Percentiles rank a stretch among this genome's conserved stretches.
Conservation (phyloP, 2,329 filamentous ascomycete genomes). For the Colletotrichum sp. region DNA sequence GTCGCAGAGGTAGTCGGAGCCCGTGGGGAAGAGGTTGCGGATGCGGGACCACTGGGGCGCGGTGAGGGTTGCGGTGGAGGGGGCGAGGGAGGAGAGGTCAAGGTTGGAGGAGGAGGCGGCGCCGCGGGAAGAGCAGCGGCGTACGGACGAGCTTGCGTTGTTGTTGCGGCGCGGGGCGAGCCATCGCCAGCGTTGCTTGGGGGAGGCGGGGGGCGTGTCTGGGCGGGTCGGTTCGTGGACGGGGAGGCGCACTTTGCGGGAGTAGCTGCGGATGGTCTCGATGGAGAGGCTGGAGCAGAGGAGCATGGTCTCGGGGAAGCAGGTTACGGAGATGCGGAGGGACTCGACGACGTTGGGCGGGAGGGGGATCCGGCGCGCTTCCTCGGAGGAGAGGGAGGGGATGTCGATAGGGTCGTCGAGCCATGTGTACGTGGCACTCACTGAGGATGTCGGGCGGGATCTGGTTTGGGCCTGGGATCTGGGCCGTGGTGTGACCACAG, state of each 20-base stretch:
- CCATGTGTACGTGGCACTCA: slow-evolving; percentile 20
- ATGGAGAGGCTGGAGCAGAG: slow-evolving; percentile 59
- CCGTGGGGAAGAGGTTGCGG: slow-evolving; percentile 56
- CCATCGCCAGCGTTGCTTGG: slow-evolving; percentile 21
- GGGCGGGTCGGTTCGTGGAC: background rate
- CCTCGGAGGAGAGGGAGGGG: slow-evolving; percentile 1
- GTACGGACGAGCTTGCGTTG: background rate
- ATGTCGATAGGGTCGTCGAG: slow-evolving; percentile 21
- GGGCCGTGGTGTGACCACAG: background rate
- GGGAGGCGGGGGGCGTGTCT: slow-evolving; percentile 18
- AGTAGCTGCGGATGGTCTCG: slow-evolving; percentile 62
- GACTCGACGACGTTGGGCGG: slow-evolving; percentile 60
- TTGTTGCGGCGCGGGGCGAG: slow-evolving; percentile 16
- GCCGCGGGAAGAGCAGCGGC: background rate
- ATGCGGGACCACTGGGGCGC: slow-evolving; percentile 47
- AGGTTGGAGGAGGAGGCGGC: slow-evolving; percentile 6
- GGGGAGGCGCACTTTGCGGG: slow-evolving; percentile 55
- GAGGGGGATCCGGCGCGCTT: slow-evolving; percentile 43
- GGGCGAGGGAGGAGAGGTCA: background rate
- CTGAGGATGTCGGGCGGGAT: slow-evolving; percentile 1
- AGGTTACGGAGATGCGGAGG: slow-evolving; percentile 56
- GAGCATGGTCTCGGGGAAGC: slow-evolving; percentile 66
- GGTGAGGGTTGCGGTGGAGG: slow-evolving; percentile 5
- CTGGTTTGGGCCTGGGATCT: slow-evolving; percentile 5
- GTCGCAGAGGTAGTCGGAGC: slow-evolving; percentile 61